Percentiles rank a stretch among this genome's conserved stretches.
Conservation (phyloP, 306 rosid genomes). For the Vigna angularis region DNA sequence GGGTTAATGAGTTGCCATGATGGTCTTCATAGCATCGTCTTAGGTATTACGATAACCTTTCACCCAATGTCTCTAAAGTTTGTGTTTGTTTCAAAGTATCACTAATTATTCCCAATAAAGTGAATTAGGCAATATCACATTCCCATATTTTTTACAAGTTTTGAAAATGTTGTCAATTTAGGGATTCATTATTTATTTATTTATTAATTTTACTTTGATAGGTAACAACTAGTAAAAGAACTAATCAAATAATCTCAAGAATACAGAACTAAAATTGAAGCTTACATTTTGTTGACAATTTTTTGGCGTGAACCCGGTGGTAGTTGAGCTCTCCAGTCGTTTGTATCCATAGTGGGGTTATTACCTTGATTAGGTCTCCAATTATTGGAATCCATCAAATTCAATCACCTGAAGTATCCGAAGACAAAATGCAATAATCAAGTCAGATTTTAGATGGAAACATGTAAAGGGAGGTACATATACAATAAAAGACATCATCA, state of each 20-base stretch:
- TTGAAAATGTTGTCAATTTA: not conserved
- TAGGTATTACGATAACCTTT: not conserved
- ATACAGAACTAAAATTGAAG: slow-evolving; percentile 31
- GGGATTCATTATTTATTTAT: not conserved
- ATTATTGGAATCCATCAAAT: slow-evolving; percentile 51
- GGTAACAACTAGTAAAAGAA: not conserved
- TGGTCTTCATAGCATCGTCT: not conserved
- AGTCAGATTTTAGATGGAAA: slow-evolving; percentile 31
- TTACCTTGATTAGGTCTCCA: slow-evolving; percentile 56
- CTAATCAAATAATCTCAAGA: slow-evolving; percentile 1
- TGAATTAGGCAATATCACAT: not conserved
- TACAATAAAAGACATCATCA: slow-evolving; percentile 1
- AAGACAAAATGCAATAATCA: slow-evolving; percentile 23
- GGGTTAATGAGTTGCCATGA: not conserved
- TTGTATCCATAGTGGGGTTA: slow-evolving; percentile 48
- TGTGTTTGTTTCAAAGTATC: not conserved
- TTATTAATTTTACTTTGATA: slow-evolving; percentile 5
- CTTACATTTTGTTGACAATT: slow-evolving; percentile 63
- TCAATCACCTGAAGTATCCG: slow-evolving; percentile 28
- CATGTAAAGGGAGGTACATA: not conserved
- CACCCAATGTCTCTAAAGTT: not conserved
- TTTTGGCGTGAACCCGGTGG: slow-evolving; percentile 53
- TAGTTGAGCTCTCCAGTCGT: slow-evolving; percentile 63
- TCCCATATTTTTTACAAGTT: not conserved
- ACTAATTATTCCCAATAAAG: not conserved